Base-by-base conservation (phyloP, 768 basidiomycete species). In the Mycena indigotica region DNA sequence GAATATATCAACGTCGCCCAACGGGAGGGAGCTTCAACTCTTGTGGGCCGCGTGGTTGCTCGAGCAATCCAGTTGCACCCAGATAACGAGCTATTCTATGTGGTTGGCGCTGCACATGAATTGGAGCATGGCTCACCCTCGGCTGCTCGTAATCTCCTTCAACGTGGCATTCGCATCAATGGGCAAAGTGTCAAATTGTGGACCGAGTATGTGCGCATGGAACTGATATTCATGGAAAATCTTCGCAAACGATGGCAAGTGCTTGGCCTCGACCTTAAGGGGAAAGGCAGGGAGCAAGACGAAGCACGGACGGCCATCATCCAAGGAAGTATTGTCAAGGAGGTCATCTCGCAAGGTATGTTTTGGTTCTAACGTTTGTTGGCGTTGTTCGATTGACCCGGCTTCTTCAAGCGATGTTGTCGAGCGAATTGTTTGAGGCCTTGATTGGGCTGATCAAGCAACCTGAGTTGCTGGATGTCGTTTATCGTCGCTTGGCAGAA, bases 191-290 rank as follows among this genome's bases (percentile, higher is more conserved):
- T 82, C 28, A 85, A 87, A 55, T 77, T 98, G 72, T 98, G 95
- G 95, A 78, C 79, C 21, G 94, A 95, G 71, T 96, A 95, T 68
- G 85, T 93, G 61, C 86, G 86, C 68, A 92, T 97, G 84, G 95
- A 98, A 70, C 73, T 95, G 4, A 86, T 86, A 2, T 96, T 92
- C 70, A 77, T 93, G 6, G 93, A 96, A 74, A 84, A 83, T 15
- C 73, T 95, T 48, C 77, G 90, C 35, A 75, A 90, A 61, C 79
- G 94, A 51, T 94, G 92, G 93, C 84, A 78, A 44, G 76, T 91
- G 6, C 76, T 96, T 19, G 94, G 93, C 6, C 87, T 95, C 51
- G 64, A 70, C 23, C 53, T 62, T 21, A 68, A 75, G 50, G 68
- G 61, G 16, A 74, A 73, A 44, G 70, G 65, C 17, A 66, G 69